Evolutionary conservation across 495 filamentous ascomycete species (phyloP), one percentile per base, ranked within the genome.

Genomic region (Penicillium soppii): DNA sequence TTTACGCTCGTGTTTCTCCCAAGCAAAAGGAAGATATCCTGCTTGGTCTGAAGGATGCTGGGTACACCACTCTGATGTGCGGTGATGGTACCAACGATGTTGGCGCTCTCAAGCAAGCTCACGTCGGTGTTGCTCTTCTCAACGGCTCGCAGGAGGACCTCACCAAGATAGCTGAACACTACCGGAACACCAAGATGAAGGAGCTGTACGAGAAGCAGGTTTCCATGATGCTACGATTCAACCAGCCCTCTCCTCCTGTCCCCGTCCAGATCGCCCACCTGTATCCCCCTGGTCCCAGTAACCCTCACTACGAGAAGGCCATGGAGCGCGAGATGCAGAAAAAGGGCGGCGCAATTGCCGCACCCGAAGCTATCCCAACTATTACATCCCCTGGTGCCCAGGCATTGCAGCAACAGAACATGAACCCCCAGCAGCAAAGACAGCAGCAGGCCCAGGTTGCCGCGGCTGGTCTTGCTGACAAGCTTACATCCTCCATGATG

Each of bases 1-100:
- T 97, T 8, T 99, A 99, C 64, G 95, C 94, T 58, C 88, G 94
- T 57, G 94, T 99, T 27, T 97, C 94, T 8, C 94, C 94, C 13
- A 96, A 95, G 78, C 94, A 99, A 61, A 99, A 99, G 74, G 94
- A 97, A 71, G 95, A 97, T 44, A 99, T 99, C 65, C 82, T 99
- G 29, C 81, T 96, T 22, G 94, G 92, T 10, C 80, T 99, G 32
- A 97, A 96, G 73, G 92, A 95, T 67, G 86, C 87, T 68, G 94
- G 94, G 27, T 99, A 99, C 74, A 95, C 92, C 26, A 99, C 94
- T 13, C 80, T 97, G 59, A 99, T 99, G 94, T 96, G 92, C 56
- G 94, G 94, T 64, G 94, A 99, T 62, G 94, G 94, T 53, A 99
- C 94, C 42, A 99, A 99, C 63, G 94, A 99, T 66, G 94, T 99